Evolutionary conservation across 2,329 filamentous ascomycete genomes (phyloP), one percentile per base, ranked within the genome.

Genomic region (Lachnellula subtilissima): DNA sequence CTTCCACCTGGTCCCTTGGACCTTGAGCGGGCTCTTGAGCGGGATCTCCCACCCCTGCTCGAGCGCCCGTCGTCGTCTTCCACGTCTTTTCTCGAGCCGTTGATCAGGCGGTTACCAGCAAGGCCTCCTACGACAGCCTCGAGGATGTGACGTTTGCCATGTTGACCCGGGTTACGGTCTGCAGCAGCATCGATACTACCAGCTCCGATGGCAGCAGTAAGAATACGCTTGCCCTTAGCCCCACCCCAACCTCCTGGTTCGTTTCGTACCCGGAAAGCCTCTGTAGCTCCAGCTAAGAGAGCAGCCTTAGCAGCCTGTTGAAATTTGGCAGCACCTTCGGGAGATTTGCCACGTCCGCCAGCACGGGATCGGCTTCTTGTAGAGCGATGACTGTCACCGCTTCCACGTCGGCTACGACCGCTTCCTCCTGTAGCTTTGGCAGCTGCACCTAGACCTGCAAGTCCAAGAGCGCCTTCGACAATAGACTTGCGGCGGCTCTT

Each of bases 221-320:
- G 81, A 58, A 97, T 84, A 52, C 93, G 90, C 76, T 91, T 94
- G 63, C 91, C 90, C 75, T 97, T 97, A 61, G 89, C 88, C 39
- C 92, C 93, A 61, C 86, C 88, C 91, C 92, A 97, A 45, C 87
- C 83, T 53, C 93, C 93, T 2, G 91, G 88, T 60, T 94, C 88
- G 67, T 93, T 96, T 70, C 92, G 86, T 55, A 91, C 86, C 59
- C 90, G 87, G 79, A 96, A 96, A 43, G 93, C 93, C 73, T 97
- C 92, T 53, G 91, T 88, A 42, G 92, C 93, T 65, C 91, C 93
- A 32, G 93, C 92, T 48, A 96, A 82, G 40, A 97, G 78, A 19
- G 92, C 94, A 36, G 93, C 92, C 77, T 94, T 93, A 70, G 92
- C 90, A 36, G 91, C 91, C 73, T 96, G 91, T 63, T 91, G 85